phyloP scores from a whole-genome alignment of 1,139 yeast genomes.

The Blastobotrys elegans region DNA sequence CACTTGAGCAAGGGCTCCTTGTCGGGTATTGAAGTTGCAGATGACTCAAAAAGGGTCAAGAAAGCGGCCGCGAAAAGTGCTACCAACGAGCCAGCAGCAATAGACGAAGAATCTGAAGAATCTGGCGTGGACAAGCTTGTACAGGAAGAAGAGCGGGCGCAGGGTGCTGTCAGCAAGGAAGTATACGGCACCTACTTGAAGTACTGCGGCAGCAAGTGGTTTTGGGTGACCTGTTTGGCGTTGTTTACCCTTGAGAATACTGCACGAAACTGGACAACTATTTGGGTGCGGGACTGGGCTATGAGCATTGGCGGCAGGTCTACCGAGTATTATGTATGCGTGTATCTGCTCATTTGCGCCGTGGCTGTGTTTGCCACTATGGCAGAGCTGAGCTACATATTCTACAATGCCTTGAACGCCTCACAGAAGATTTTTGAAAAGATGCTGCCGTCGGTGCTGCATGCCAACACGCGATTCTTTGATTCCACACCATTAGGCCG shows the following conservation, averaged over 20 bases:
- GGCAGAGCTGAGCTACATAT: background rate
- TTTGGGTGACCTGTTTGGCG: too few relatives aligned
- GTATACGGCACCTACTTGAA: slow-evolving; percentile 66
- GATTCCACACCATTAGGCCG: slow-evolving; percentile 96
- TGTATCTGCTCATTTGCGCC: slow-evolving; percentile 59
- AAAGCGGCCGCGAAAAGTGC: slow-evolving; percentile 90
- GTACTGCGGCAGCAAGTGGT: slow-evolving; percentile 28
- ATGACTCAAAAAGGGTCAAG: slow-evolving; percentile 96
- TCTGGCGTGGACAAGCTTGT: slow-evolving; percentile 37
- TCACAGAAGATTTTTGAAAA: slow-evolving; percentile 68
- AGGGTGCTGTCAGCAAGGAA: slow-evolving; percentile 67
- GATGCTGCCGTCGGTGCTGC: slow-evolving; percentile 55
- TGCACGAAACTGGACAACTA: slow-evolving; percentile 47
- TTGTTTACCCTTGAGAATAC: slow-evolving; percentile 45
- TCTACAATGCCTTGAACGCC: slow-evolving; percentile 47
- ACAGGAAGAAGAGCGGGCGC: slow-evolving; percentile 77
- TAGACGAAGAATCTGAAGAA: slow-evolving; percentile 45
- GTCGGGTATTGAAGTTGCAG: slow-evolving; percentile 80
- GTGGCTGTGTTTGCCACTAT: slow-evolving; percentile 39
- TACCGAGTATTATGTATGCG: slow-evolving; percentile 42
- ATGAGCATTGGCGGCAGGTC: slow-evolving; percentile 58
- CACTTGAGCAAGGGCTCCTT: slow-evolving; percentile 45
- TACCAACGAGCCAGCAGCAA: slow-evolving; percentile 92
- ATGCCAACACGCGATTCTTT: slow-evolving; percentile 81
- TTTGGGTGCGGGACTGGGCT: slow-evolving; percentile 80